Evolutionary conservation across 1,284 basidiomycete species (phyloP), one percentile per base, ranked within the genome.

Genomic region (Leucocoprinus gongylophorus): DNA sequence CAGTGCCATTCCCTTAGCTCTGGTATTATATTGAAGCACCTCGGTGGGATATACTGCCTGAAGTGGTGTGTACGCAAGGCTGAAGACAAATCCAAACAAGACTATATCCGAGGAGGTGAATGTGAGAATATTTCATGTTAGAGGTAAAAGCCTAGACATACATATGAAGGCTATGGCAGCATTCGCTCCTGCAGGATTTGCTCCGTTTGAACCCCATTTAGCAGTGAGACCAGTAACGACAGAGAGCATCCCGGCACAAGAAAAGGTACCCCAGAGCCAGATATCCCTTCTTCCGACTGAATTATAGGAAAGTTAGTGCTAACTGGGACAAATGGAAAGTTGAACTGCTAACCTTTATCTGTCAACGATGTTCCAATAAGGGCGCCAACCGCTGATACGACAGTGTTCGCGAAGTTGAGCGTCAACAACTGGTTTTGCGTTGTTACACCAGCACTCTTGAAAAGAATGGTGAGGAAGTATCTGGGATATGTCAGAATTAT

Each of bases 11-110:
- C 80, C 80, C 61, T 81, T 81, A 5, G 80, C 80, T 48, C 71
- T 69, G 35, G 78, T 75, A 52, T 76, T 79, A 46, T 76, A 79
- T 51, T 75, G 67, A 26, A 81, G 66, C 54, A 74, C 76, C 56
- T 82, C 80, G 18, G 74, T 72, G 1, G 81, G 79, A 54, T 80
- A 78, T 8, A 81, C 61, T 3, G 75, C 79, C 62, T 82, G 78
- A 17, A 78, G 64, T 5, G 77, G 78, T 5, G 76, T 77, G 59
- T 79, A 78, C 9, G 72, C 66, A 45, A 74, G 65, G 53, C 72
- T 74, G 61, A 69, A 75, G 29, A 75, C 68, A 51, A 75, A 73
- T 40, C 75, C 74, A 62, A 79, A 78, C 30, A 80, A 61, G 68
- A 80, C 71, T 73, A 37, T 7, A 15, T 35, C 37, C 21, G 23